These are phyloP conservation scores for Arthrinium puccinioides DNA, from an alignment of 2,329 filamentous ascomycete species.

Conservation along the genomic window DNA sequence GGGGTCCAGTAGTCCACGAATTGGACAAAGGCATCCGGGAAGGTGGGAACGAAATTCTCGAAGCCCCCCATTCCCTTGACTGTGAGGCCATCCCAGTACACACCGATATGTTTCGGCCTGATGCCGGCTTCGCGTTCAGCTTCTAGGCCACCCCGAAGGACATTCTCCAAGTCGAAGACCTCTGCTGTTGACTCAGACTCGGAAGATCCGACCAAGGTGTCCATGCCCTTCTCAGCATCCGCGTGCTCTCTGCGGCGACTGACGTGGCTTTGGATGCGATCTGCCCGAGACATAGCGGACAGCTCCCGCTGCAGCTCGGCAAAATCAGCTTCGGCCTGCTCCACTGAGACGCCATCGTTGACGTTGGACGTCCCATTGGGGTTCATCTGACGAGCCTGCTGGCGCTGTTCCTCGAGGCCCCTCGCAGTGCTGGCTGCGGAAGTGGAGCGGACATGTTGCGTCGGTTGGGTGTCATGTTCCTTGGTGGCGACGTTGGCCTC, in stretches of 20 bases:
- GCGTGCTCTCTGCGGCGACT: neutral
- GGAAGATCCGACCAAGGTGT: constrained; percentile 17
- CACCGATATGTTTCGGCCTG: constrained; percentile 70
- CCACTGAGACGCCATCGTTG: constrained; percentile 51
- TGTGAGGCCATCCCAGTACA: constrained; percentile 70
- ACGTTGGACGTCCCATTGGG: constrained; percentile 38
- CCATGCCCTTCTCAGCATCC: constrained; percentile 50
- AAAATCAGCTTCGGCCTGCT: constrained; percentile 64
- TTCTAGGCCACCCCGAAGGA: constrained; percentile 62
- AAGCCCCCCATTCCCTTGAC: constrained; percentile 69
- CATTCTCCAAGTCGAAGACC: constrained; percentile 68
- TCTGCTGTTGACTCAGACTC: constrained; percentile 41
- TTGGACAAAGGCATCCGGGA: constrained; percentile 67
- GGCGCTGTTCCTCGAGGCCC: constrained; percentile 29
- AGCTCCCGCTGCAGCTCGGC: constrained; percentile 57
- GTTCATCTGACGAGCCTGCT: constrained; percentile 36
- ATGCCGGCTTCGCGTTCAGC: constrained; percentile 74
- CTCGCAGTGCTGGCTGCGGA: constrained; percentile 4
- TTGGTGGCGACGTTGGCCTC: neutral
- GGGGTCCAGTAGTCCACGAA: constrained; percentile 72
- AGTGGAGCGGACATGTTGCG: neutral
- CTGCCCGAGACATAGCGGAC: constrained; percentile 47
- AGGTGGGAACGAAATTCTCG: constrained; percentile 66
- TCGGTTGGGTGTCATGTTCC: neutral
- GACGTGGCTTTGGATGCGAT: constrained; percentile 30